Base-by-base conservation (phyloP, 371 early-diverging fungal species). In the Actinomucor elegans region DNA sequence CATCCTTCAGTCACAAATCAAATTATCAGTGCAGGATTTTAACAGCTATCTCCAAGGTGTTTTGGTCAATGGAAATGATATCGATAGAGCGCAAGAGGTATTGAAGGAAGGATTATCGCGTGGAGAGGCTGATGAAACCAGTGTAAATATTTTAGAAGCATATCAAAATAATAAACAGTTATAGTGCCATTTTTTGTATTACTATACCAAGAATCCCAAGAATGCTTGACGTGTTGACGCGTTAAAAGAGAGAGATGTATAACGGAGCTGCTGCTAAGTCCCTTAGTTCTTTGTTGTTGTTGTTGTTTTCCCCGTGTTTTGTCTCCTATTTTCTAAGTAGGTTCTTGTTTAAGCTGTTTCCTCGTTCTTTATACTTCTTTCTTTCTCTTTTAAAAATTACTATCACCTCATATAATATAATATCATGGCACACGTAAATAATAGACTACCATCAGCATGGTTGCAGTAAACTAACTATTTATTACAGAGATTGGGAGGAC, bases 401-500 rank as follows among this genome's bases (percentile, higher is more conserved):
- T 46, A 32, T n/a, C n/a, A 15, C 15, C 17, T 49, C 36, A 49
- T 49, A 37, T 12, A 23, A 33, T 47, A 47, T 31, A 33, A 46
- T 15, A 44, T 12, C 36, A 73, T 56, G 56, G 49, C 56, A 48
- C 56, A 56, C 40, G 56, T 56, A 55, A 38, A 27, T 27, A 14
- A 21, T 24, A 7, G 10, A 49, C 5, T 23, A 36, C 1, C 17
- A 27, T 4, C 12, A 12, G 4, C 11, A 36, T 27, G 37, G 27
- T 15, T 34, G 6, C 11, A 34, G 4, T 36, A 41, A 43, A 15
- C 12, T 15, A 15, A 15, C 1, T 3, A 15, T 7, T 38, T 45
- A 36, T 5, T 23, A 23, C 58, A 78, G 79, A 78, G 79, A 75
- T 73, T 78, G 32, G 75, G 73, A 33, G 85, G 86, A 41, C 89